Evolutionary conservation across 176 grass and related monocot genomes (phyloP).

Genomic region (Raddia guianensis): DNA sequence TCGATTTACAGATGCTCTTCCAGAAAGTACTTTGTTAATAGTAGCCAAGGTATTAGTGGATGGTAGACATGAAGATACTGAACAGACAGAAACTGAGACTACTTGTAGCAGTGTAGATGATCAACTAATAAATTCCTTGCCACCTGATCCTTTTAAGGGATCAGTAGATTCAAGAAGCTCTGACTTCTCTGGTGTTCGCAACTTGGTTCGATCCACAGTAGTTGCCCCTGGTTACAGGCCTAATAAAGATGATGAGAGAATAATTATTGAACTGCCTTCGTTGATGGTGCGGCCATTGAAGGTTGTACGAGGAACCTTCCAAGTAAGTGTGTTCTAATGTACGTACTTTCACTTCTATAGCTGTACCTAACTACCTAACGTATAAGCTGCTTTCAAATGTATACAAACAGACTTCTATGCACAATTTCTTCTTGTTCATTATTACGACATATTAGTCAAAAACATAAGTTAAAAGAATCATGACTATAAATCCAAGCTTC

Average conservation of each 20-base stretch:
- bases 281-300: conserved; percentile 85
- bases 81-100: conserved; percentile 60
- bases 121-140: conserved; percentile 58
- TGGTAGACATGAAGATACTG: conserved; percentile 63
- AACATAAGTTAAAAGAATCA: conserved; percentile 31
- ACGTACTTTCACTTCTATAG: conserved; percentile 50
- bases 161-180: conserved; percentile 76
- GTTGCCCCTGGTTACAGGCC: conserved; percentile 72
- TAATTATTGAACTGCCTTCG: conserved; percentile 89
- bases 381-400: conserved; percentile 41
- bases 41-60: conserved; percentile 60
- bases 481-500: conserved; percentile 16
- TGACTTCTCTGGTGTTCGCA: conserved; percentile 60
- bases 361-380: conserved; percentile 12
- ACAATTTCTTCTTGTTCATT: conserved; percentile 17
- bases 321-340: conserved; percentile 82
- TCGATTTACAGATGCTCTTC: conserved; percentile 53
- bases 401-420: conserved; percentile 18
- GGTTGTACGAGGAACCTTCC: conserved; percentile 90
- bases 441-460: conserved; percentile 36
- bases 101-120: conserved; percentile 54
- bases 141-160: conserved; percentile 60
- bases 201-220: conserved; percentile 71
- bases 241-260: conserved; percentile 68
- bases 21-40: conserved; percentile 69